These are phyloP conservation scores for Syzygium grande DNA, from an alignment of 345 rosid genomes.

Conservation along the genomic window DNA sequence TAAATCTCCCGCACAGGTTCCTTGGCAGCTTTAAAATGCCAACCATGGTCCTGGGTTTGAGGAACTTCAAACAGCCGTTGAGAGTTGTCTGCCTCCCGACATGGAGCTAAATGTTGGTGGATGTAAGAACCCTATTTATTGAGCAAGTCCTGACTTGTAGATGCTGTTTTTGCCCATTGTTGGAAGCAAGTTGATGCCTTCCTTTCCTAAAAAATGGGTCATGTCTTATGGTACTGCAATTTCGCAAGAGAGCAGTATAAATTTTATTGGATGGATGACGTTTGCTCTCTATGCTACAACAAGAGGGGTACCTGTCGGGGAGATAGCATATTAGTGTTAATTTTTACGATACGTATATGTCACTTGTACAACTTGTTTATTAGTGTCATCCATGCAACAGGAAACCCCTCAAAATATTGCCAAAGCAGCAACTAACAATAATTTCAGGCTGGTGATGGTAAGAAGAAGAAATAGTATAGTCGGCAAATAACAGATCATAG, in stretches of 20 bases:
- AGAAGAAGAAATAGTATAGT: not conserved
- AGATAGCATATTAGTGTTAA: not conserved
- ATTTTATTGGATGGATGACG: not conserved
- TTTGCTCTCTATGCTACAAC: not conserved
- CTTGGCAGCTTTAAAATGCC: conserved; percentile 33
- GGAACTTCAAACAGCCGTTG: conserved; percentile 19
- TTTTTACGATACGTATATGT: not conserved
- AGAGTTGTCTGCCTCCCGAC: conserved; percentile 37
- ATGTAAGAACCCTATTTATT: not conserved
- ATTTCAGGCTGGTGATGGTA: not conserved
- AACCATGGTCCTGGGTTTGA: conserved; percentile 23
- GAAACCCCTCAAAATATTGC: not conserved
- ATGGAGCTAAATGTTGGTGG: conserved; percentile 22
- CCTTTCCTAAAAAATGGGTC: not conserved
- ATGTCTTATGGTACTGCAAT: not conserved
- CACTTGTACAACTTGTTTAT: too few species aligned
- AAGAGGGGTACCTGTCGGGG: not conserved
- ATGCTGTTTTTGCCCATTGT: not conserved
- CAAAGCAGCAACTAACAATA: not conserved
- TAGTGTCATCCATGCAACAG: not conserved
- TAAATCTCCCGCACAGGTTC: conserved; percentile 28
- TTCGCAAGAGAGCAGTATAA: not conserved
- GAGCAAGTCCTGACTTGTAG: not conserved
- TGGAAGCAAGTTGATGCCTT: not conserved
- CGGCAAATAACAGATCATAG: not conserved